These are phyloP conservation scores for Hypoxylon perforatum DNA, from an alignment of 495 filamentous ascomycete species.

Conservation along the genomic window DNA sequence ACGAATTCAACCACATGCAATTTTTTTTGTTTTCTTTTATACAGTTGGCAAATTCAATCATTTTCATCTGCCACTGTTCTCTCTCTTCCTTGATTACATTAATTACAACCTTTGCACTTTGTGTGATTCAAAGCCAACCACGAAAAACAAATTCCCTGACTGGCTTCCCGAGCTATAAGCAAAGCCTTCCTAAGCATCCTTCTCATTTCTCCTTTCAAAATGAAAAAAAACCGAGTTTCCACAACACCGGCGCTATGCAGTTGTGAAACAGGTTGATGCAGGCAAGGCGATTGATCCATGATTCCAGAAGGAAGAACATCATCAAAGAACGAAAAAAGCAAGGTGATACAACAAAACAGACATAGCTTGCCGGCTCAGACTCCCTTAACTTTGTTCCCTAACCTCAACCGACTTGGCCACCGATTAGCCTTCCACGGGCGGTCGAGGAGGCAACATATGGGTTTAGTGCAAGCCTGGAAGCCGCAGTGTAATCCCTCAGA, in stretches of 20 bases:
- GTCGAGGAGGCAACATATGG: constrained; percentile 15
- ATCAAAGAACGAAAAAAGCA: background rate
- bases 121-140: background rate
- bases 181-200: background rate
- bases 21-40: no score
- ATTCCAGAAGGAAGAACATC: constrained; percentile 2
- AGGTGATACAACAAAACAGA: no score
- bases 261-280: constrained; percentile 16
- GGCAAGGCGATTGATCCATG: constrained; percentile 1
- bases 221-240: constrained; percentile 18
- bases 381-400: constrained; percentile 4
- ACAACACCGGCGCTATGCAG: constrained; percentile 39
- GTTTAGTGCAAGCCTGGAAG: constrained; percentile 21
- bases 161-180: no score
- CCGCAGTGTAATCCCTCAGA: constrained; percentile 38
- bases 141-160: no score
- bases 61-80: background rate
- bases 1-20: background rate
- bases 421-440: constrained; percentile 5
- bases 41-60: background rate
- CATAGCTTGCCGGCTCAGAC: constrained; percentile 5
- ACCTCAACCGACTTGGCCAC: constrained; percentile 1
- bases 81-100: background rate
- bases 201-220: background rate
- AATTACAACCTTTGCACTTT: background rate